phyloP scores from a whole-genome alignment of 176 grass and related monocot genomes.

The Coix lacrymajobi region DNA sequence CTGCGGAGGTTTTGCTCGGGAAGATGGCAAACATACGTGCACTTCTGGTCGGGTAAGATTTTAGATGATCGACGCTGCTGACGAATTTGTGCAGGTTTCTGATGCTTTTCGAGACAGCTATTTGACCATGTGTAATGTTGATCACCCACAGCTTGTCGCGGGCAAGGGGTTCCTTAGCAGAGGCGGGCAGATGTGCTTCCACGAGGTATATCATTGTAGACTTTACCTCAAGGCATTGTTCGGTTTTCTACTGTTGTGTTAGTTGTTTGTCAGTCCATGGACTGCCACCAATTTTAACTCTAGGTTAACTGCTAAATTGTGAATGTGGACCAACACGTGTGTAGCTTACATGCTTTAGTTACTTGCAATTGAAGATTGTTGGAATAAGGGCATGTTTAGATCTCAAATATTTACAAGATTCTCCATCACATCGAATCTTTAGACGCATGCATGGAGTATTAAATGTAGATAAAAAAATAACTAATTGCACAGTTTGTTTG shows the following conservation, averaged over 20 bases:
- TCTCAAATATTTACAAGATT: no score
- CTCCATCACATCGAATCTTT: no score
- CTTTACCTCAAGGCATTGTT: not conserved
- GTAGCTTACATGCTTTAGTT: not conserved
- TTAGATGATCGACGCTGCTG: not conserved
- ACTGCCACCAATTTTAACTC: not conserved
- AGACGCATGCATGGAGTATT: no score
- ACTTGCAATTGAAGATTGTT: not conserved
- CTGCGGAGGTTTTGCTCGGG: not conserved
- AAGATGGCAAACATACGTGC: constrained; percentile 41
- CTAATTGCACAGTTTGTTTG: no score
- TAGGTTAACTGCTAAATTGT: constrained; percentile 1
- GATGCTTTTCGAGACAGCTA: not conserved
- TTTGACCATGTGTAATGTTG: not conserved
- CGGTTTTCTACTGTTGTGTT: not conserved
- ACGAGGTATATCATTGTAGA: constrained; percentile 14
- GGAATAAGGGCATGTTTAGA: no score
- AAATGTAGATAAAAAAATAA: no score
- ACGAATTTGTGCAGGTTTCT: not conserved
- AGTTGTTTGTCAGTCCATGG: not conserved
- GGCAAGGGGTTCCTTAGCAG: constrained; percentile 27
- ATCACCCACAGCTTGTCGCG: constrained; percentile 29
- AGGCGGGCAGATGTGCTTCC: constrained; percentile 12
- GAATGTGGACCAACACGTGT: not conserved
- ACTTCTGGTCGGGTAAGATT: constrained; percentile 39